Percentiles rank a stretch among this genome's conserved stretches.
Conservation (phyloP, 2,329 filamentous ascomycete genomes). For the Cryphonectria naterciae region DNA sequence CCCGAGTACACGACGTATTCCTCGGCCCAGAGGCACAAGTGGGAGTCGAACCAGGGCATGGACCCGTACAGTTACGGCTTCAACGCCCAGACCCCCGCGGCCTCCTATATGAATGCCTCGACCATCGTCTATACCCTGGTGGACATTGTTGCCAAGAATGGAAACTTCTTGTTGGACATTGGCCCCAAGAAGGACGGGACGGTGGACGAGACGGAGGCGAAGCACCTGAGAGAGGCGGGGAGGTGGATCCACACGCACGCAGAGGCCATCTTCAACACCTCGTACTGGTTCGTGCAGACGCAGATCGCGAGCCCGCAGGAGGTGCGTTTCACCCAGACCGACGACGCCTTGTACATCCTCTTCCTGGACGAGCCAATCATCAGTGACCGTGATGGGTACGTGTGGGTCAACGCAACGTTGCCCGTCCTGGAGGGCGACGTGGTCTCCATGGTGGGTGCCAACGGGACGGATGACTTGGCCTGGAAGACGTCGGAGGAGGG, state of each 20-base stretch:
- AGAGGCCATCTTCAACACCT: constrained; percentile 63
- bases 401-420: constrained; percentile 45
- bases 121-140: constrained; percentile 52
- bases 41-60: constrained; percentile 64
- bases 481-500: constrained; percentile 27
- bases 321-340: constrained; percentile 50
- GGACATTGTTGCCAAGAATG: constrained; percentile 59
- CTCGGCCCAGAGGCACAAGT: constrained; percentile 57
- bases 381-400: constrained; percentile 34
- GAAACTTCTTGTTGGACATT: constrained; percentile 60
- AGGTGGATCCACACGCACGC: constrained; percentile 56
- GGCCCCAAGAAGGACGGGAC: constrained; percentile 60
- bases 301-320: constrained; percentile 40
- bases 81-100: constrained; percentile 56
- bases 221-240: constrained; percentile 54
- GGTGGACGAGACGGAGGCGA: constrained; percentile 53
- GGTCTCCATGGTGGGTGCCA: constrained; percentile 47
- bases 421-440: constrained; percentile 48
- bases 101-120: constrained; percentile 56
- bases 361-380: constrained; percentile 41
- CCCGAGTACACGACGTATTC: constrained; percentile 60
- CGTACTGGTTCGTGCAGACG: constrained; percentile 53
- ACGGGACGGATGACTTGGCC: constrained; percentile 16
- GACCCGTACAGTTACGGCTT: constrained; percentile 64
- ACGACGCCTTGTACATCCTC: constrained; percentile 52